Conservation (phyloP, 768 basidiomycete genomes). For the Tricholoma bakamatsutake region DNA sequence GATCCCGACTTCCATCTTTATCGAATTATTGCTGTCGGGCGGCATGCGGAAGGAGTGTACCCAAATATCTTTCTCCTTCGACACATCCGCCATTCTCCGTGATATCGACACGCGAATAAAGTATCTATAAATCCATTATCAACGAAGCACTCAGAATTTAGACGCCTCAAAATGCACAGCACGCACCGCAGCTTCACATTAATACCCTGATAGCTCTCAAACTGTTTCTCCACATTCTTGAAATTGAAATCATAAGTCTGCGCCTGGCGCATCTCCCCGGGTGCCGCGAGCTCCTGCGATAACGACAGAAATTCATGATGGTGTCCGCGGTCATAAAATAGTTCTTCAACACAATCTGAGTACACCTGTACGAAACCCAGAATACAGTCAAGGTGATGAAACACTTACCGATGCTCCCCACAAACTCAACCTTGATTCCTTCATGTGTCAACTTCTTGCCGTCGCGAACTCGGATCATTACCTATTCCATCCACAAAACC, state of each 20-base stretch:
- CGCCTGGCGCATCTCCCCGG: conserved; percentile 95
- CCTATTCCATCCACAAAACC: conserved; percentile 36
- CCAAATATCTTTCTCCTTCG: conserved; percentile 94
- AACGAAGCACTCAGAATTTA: background rate
- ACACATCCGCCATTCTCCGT: conserved; percentile 86
- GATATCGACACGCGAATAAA: conserved; percentile 89
- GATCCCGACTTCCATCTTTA: conserved; percentile 99
- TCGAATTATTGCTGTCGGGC: conserved; percentile 94
- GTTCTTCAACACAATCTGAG: conserved; percentile 36
- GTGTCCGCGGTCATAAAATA: conserved; percentile 97
- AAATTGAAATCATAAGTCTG: conserved; percentile 96
- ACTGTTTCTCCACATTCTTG: conserved; percentile 99
- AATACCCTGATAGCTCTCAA: conserved; percentile 95
- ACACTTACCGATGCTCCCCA: conserved; percentile 84
- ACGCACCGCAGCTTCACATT: conserved; percentile 93
- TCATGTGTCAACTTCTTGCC: conserved; percentile 95
- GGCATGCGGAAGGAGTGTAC: conserved; percentile 99
- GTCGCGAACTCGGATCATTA: conserved; percentile 83
- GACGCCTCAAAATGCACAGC: background rate
- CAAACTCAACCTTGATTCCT: conserved; percentile 96
- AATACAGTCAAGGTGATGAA: background rate
- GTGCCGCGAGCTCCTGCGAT: conserved; percentile 90
- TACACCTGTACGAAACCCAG: background rate
- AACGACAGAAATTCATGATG: conserved; percentile 97
- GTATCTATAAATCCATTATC: conserved; percentile 51